Conservation (phyloP, 2,329 filamentous ascomycete genomes). For the Clarireedia monteithiana region DNA sequence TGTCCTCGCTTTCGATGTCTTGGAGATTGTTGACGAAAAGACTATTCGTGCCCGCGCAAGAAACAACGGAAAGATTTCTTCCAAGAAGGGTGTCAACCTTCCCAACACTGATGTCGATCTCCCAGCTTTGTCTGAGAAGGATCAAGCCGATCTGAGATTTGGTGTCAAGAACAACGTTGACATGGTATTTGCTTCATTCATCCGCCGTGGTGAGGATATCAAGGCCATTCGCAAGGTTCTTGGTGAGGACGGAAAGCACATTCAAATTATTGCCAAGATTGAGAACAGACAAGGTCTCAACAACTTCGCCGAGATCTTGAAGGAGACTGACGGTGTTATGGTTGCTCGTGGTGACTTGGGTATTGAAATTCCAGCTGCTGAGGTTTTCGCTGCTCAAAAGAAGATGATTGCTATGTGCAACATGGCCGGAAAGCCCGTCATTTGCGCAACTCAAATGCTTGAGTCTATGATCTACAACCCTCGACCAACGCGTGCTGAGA, state of each 20-base stretch:
- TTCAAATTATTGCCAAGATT: constrained; percentile 99
- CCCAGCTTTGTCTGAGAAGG: constrained; percentile 94
- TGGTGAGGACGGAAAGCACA: constrained; percentile 85
- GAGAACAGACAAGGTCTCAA: constrained; percentile 99
- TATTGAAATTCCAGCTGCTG: constrained; percentile 96
- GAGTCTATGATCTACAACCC: constrained; percentile 99
- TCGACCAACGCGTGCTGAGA: constrained; percentile 93
- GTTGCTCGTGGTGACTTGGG: constrained; percentile 96
- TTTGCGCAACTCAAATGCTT: constrained; percentile 98
- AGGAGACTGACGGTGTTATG: constrained; percentile 98
- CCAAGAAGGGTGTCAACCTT: constrained; percentile 98
- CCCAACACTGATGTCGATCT: constrained; percentile 98
- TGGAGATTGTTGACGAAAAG: constrained; percentile 81
- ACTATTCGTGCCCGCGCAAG: constrained; percentile 79
- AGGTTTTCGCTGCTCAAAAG: constrained; percentile 99
- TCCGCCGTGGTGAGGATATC: constrained; percentile 91
- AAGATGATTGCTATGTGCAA: constrained; percentile 99
- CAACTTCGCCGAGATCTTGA: constrained; percentile 97
- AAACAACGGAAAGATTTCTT: constrained; percentile 98
- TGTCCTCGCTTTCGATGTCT: constrained; percentile 91
- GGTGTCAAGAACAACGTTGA: constrained; percentile 98
- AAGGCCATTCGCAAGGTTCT: constrained; percentile 84
- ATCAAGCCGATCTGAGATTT: constrained; percentile 87
- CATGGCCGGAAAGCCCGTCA: constrained; percentile 95
- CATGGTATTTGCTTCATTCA: constrained; percentile 99